Evolutionary conservation across 73 alveolate genomes (phyloP).

Genomic region (Blepharisma japonicum): DNA sequence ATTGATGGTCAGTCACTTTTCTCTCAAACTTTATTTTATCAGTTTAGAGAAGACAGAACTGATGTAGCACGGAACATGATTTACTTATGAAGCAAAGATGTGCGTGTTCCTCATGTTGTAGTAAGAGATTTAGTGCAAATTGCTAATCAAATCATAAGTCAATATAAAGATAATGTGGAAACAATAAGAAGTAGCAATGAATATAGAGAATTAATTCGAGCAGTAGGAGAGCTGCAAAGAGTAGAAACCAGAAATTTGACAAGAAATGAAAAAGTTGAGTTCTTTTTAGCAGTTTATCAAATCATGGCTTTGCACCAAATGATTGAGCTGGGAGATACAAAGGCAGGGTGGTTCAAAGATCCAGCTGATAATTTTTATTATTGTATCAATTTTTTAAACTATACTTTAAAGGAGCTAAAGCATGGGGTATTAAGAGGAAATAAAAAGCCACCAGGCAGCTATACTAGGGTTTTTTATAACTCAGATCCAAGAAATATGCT

Average conservation of each 20-base stretch:
- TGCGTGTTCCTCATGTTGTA: constrained; percentile 44
- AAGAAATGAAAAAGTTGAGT: constrained; percentile 44
- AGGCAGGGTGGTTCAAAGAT: constrained; percentile 29
- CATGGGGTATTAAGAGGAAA: constrained; percentile 83
- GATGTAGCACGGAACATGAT: constrained; percentile 59
- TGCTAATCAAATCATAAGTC: constrained; percentile 30
- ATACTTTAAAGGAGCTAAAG: constrained; percentile 66
- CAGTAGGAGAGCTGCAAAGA: constrained; percentile 41
- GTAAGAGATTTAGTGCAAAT: constrained; percentile 37
- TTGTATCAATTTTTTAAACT: constrained; percentile 47
- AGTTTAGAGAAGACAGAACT: constrained; percentile 51
- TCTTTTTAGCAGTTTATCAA: constrained; percentile 61
- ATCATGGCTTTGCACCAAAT: constrained; percentile 59
- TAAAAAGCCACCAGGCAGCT: constrained; percentile 37
- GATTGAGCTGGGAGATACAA: constrained; percentile 43
- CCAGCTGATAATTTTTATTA: constrained; percentile 49
- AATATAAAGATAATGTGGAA: constrained; percentile 36
- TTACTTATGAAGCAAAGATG: constrained; percentile 43
- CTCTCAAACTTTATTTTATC: constrained; percentile 23
- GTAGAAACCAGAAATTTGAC: constrained; percentile 35
- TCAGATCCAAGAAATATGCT: constrained; percentile 25
- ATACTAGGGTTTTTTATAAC: constrained; percentile 10
- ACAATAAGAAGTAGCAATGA: constrained; percentile 32
- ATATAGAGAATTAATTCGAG: constrained; percentile 34
- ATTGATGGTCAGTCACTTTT: constrained; percentile 39